Conservation (phyloP, 2,329 filamentous ascomycete genomes). For the Sordariomycetes sp. region DNA sequence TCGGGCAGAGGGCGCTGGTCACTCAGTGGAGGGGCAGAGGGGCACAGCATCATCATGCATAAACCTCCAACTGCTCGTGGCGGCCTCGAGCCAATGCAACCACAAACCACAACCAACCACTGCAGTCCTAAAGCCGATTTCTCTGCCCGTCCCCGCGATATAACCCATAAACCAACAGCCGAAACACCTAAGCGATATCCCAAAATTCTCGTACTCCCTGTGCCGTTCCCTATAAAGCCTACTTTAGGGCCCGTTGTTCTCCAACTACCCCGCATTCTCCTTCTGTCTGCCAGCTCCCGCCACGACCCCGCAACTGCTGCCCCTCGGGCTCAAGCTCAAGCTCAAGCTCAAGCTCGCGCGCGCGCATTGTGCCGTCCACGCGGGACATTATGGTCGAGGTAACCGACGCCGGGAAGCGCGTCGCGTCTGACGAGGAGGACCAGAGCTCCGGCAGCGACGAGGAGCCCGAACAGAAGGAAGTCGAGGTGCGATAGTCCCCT, state of each 20-base stretch:
- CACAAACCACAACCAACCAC: neutral
- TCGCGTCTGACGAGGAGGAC: neutral
- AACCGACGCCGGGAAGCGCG: neutral
- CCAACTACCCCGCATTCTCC: too few species aligned
- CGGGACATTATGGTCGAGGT: neutral
- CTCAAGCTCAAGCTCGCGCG: neutral
- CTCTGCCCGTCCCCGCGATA: too few species aligned
- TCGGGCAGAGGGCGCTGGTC: neutral
- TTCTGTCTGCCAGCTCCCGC: neutral
- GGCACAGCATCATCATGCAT: neutral
- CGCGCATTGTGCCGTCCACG: neutral
- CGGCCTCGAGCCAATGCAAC: neutral
- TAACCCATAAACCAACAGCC: too few species aligned
- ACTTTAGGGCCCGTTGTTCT: neutral
- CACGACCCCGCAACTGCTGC: neutral
- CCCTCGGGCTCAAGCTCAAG: neutral
- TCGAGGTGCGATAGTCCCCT: conserved; percentile 3
- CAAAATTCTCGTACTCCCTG: neutral
- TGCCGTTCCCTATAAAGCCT: neutral
- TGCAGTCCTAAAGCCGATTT: neutral
- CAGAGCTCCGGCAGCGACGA: neutral
- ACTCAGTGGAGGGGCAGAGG: neutral
- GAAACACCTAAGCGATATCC: too few species aligned
- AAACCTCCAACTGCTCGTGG: neutral
- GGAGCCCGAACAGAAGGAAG: conserved; percentile 5